Percentiles rank a stretch among this genome's conserved stretches.
phyloP scores from a whole-genome alignment of 768 basidiomycete species.

The Thelephora aurantiotincta region DNA sequence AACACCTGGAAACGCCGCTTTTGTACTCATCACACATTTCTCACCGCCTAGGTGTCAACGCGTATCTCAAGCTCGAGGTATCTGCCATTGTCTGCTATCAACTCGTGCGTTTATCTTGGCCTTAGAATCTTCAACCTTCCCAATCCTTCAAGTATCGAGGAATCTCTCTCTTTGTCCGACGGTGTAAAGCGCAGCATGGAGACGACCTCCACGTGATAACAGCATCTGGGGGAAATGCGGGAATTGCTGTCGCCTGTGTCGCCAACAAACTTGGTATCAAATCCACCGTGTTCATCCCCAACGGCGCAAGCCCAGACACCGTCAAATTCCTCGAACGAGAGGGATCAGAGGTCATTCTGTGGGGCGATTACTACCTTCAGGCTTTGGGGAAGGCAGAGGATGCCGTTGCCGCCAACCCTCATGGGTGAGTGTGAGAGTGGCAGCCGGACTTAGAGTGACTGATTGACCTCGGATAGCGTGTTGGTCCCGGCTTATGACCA shows the following conservation, averaged over 20 bases:
- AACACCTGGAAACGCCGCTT: slow-evolving; percentile 36
- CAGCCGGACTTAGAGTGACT: background rate
- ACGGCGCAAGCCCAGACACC: slow-evolving; percentile 32
- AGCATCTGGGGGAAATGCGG: slow-evolving; percentile 77
- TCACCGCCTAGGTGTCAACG: slow-evolving; percentile 30
- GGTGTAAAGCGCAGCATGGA: slow-evolving; percentile 36
- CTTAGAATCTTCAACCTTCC: slow-evolving; percentile 55
- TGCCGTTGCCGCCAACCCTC: slow-evolving; percentile 26
- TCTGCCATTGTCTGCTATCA: background rate
- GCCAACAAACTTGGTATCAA: slow-evolving; percentile 36
- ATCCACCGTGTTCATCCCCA: slow-evolving; percentile 59
- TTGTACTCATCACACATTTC: slow-evolving; percentile 49
- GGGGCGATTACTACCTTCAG: slow-evolving; percentile 43
- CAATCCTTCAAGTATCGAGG: slow-evolving; percentile 72
- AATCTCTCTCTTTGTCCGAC: slow-evolving; percentile 45
- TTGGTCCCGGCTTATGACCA: slow-evolving; percentile 64
- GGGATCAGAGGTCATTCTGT: slow-evolving; percentile 43
- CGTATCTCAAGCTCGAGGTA: slow-evolving; percentile 66
- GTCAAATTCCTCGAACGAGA: slow-evolving; percentile 35
- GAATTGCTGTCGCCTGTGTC: slow-evolving; percentile 53
- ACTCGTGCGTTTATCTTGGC: background rate
- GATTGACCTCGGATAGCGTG: slow-evolving; percentile 26
- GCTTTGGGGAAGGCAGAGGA: slow-evolving; percentile 37
- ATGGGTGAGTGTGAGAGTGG: slow-evolving; percentile 31
- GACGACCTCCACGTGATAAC: slow-evolving; percentile 44